Percentiles rank a stretch among this genome's conserved stretches.
Evolutionary conservation across 2,329 filamentous ascomycete species (phyloP).

Genomic region (Bipolaris oryzae): DNA sequence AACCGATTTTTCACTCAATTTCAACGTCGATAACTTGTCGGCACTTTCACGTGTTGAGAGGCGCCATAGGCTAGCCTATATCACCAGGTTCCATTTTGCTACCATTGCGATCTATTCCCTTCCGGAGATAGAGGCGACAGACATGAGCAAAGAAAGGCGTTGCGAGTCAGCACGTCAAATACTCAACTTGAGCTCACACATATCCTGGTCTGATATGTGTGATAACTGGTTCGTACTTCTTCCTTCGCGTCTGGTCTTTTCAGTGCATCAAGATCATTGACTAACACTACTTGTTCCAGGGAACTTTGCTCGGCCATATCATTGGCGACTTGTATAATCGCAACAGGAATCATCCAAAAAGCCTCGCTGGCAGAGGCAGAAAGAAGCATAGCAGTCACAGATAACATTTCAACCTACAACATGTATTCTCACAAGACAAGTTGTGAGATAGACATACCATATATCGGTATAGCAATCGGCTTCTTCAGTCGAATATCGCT

Average conservation of each 20-base stretch:
- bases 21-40: neutral
- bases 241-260: neutral
- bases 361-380: neutral
- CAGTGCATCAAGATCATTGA: neutral
- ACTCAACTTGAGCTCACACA: neutral
- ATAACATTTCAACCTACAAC: neutral
- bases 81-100: neutral
- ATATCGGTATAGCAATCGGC: neutral
- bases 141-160: neutral
- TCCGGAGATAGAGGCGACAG: neutral
- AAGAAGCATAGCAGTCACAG: neutral
- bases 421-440: neutral
- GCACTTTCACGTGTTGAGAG: neutral
- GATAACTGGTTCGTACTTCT: neutral
- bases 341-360: neutral
- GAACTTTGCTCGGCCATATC: neutral
- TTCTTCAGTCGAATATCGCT: neutral
- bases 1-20: neutral
- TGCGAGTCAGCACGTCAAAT: neutral
- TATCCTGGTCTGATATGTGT: neutral
- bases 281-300: neutral
- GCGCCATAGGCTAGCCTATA: neutral
- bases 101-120: neutral
- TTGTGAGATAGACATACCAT: neutral
- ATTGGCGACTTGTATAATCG: neutral